Conservation (phyloP, 352 stramenopile genomes). For the Globisporangium yorkense region DNA sequence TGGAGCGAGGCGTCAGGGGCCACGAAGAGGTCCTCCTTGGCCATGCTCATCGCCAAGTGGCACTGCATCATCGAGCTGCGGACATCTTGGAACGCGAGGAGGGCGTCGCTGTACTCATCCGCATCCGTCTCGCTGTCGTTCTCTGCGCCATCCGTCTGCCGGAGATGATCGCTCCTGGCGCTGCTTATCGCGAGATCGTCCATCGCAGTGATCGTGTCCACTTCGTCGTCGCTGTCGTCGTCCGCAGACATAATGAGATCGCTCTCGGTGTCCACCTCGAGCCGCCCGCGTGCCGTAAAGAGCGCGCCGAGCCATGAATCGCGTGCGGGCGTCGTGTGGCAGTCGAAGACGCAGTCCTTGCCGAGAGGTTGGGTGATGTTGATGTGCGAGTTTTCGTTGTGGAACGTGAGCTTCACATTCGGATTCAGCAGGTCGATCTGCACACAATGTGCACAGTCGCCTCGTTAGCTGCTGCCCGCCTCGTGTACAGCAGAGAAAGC, state of each 20-base stretch:
- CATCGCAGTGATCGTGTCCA: not conserved
- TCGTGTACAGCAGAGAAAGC: not conserved
- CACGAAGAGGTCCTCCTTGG: slow-evolving; percentile 23
- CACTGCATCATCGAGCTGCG: slow-evolving; percentile 62
- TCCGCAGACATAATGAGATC: slow-evolving; percentile 37
- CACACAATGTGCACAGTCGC: not conserved
- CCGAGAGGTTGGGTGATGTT: slow-evolving; percentile 32
- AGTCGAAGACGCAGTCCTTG: slow-evolving; percentile 44
- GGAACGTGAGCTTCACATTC: slow-evolving; percentile 54
- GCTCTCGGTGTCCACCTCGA: slow-evolving; percentile 33
- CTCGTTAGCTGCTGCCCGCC: too few species aligned
- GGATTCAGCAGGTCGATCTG: slow-evolving; percentile 58
- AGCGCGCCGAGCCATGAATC: slow-evolving; percentile 63
- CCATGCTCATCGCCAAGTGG: slow-evolving; percentile 38
- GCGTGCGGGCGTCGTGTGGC: slow-evolving; percentile 31
- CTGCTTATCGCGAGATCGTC: not conserved
- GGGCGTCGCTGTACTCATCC: slow-evolving; percentile 41
- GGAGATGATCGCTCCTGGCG: slow-evolving; percentile 7
- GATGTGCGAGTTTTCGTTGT: slow-evolving; percentile 49
- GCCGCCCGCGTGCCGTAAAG: slow-evolving; percentile 36
- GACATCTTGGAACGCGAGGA: slow-evolving; percentile 51
- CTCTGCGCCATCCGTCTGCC: slow-evolving; percentile 11
- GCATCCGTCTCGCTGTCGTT: slow-evolving; percentile 16
- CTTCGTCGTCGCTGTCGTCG: slow-evolving; percentile 33
- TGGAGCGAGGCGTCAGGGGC: slow-evolving; percentile 5